phyloP scores from a whole-genome alignment of 2,329 filamentous ascomycete species.

The Tolypocladium cylindrosporum region DNA sequence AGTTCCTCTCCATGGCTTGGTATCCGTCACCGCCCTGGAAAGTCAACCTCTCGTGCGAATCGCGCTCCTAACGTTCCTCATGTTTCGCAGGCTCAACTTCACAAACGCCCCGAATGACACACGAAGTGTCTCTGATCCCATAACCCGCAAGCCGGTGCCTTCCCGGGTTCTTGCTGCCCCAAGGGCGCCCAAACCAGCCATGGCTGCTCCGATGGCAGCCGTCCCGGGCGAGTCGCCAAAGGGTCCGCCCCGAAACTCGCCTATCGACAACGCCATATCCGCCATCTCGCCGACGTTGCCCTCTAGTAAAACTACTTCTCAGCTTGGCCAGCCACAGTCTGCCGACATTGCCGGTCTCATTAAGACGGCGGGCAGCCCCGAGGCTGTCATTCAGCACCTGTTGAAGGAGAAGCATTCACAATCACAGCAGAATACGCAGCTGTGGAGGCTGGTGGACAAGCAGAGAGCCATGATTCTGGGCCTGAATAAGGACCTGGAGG shows the following conservation, averaged over 20 bases:
- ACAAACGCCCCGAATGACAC: constrained; percentile 35
- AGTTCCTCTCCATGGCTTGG: not conserved
- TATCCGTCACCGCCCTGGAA: not conserved
- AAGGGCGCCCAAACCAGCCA: constrained; percentile 27
- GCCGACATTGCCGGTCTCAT: constrained; percentile 73
- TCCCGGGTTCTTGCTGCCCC: constrained; percentile 1
- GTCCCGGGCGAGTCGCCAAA: constrained; percentile 29
- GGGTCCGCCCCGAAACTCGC: constrained; percentile 60
- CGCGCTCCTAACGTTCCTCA: not conserved
- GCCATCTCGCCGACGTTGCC: constrained; percentile 54
- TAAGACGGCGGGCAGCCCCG: constrained; percentile 74
- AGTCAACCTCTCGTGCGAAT: not conserved
- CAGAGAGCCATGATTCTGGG: constrained; percentile 89
- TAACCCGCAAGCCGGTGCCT: constrained; percentile 31
- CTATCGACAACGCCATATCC: constrained; percentile 90
- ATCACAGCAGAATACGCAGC: constrained; percentile 78
- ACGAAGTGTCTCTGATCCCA: constrained; percentile 32
- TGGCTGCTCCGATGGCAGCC: constrained; percentile 35
- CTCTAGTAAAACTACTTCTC: constrained; percentile 35
- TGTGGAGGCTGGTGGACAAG: constrained; percentile 95
- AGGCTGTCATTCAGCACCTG: constrained; percentile 79
- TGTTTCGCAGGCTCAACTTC: constrained; percentile 14
- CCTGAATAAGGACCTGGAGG: constrained; percentile 88
- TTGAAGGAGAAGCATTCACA: constrained; percentile 87
- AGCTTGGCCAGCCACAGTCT: constrained; percentile 48